phyloP scores from a whole-genome alignment of 2,329 filamentous ascomycete species.

The Colletotrichum sp. region DNA sequence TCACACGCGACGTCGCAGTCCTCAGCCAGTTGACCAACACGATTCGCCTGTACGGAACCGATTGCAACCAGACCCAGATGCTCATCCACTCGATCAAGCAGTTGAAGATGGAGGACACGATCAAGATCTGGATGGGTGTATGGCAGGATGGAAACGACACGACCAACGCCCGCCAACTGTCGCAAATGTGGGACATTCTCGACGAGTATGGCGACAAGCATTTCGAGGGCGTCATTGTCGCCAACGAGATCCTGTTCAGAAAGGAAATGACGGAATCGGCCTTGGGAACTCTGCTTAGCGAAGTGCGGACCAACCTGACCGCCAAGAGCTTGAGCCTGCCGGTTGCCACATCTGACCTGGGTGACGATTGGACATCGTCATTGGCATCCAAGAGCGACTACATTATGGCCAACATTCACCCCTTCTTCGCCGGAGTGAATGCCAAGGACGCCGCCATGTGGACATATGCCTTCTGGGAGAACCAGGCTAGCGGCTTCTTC shows the following conservation, averaged over 20 bases:
- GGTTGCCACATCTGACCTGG: conserved; percentile 87
- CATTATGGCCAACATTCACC: conserved; percentile 96
- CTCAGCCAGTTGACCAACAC: conserved; percentile 89
- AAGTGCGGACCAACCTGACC: conserved; percentile 76
- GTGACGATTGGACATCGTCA: conserved; percentile 79
- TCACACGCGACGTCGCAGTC: conserved; percentile 89
- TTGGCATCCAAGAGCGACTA: conserved; percentile 78
- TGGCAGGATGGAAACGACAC: conserved; percentile 87
- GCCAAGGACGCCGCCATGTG: conserved; percentile 74
- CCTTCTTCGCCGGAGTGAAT: conserved; percentile 86
- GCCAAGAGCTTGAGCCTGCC: conserved; percentile 68
- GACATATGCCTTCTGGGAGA: conserved; percentile 84
- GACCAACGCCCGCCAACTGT: conserved; percentile 82
- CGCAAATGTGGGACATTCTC: conserved; percentile 84
- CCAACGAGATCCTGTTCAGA: conserved; percentile 81
- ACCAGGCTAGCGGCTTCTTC: conserved; percentile 69
- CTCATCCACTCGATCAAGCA: conserved; percentile 80
- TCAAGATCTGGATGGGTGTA: conserved; percentile 94
- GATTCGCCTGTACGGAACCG: conserved; percentile 89
- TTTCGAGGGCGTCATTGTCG: conserved; percentile 83
- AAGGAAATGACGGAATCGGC: conserved; percentile 71
- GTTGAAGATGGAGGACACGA: conserved; percentile 70
- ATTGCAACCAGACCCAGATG: conserved; percentile 98
- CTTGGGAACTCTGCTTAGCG: conserved; percentile 68
- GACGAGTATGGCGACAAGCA: conserved; percentile 69